These are phyloP conservation scores for Meyerozyma smithsonii DNA, from an alignment of 1,139 yeast species.

Conservation along the genomic window DNA sequence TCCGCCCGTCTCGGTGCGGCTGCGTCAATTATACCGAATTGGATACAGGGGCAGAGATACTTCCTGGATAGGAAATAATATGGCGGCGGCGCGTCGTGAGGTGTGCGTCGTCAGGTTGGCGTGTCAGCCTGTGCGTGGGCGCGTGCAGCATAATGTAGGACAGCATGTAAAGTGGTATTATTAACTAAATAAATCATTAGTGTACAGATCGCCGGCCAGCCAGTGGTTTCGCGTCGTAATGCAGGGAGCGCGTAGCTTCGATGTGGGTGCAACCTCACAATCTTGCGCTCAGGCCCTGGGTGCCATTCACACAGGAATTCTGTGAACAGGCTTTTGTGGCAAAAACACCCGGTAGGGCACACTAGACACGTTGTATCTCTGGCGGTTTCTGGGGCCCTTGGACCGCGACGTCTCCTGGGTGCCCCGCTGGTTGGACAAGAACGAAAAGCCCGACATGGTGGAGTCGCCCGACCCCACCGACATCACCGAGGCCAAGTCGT, in stretches of 20 bases:
- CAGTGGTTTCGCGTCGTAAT: neutral
- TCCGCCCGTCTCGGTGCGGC: no score
- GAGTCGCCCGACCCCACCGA: slow-evolving; percentile 25
- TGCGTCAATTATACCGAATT: neutral
- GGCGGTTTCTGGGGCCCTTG: slow-evolving; percentile 18
- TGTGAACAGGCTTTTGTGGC: neutral
- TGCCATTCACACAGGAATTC: neutral
- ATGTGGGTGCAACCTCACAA: slow-evolving; percentile 2
- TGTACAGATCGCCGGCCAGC: slow-evolving; percentile 1
- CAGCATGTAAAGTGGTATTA: no score
- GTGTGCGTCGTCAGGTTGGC: no score
- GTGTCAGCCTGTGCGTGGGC: no score
- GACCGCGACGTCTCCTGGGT: slow-evolving; percentile 14
- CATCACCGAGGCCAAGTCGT: slow-evolving; percentile 26
- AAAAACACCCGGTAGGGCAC: slow-evolving; percentile 26
- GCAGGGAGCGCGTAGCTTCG: neutral
- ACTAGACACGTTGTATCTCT: slow-evolving; percentile 22
- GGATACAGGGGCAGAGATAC: neutral
- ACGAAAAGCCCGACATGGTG: slow-evolving; percentile 32
- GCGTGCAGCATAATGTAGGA: no score
- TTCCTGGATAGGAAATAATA: neutral
- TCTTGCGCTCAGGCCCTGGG: neutral
- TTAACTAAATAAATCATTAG: neutral
- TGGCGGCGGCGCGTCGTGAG: neutral
- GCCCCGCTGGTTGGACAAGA: slow-evolving; percentile 19